Percentiles rank a stretch among this genome's conserved stretches.
Conservation (phyloP, 208 protist species). For the Crithidia thermophila region DNA sequence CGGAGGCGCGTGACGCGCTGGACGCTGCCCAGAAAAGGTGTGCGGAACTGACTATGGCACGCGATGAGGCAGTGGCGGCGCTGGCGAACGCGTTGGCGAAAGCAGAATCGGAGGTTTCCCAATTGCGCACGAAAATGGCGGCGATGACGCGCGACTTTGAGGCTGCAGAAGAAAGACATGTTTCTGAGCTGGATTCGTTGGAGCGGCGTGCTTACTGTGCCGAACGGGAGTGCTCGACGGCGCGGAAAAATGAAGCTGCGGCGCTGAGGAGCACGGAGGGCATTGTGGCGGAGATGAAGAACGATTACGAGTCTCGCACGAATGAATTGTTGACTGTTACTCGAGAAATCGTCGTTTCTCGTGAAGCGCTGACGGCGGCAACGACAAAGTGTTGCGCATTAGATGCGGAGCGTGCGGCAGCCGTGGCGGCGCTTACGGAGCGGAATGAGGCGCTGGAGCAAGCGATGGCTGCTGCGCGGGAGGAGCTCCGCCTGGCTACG, state of each 20-base stretch:
- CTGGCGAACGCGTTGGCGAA: too few relatives aligned
- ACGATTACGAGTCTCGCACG: background rate
- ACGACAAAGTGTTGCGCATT: background rate
- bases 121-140: background rate
- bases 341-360: conserved; percentile 4
- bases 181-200: too few relatives aligned
- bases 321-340: conserved; percentile 1
- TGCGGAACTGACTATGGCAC: background rate
- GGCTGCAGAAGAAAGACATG: too few relatives aligned
- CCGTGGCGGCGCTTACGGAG: background rate
- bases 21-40: background rate
- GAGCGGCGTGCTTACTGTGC: background rate
- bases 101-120: background rate
- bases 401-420: background rate
- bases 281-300: background rate
- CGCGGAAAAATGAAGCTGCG: too few relatives aligned
- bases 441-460: background rate
- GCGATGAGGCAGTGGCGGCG: background rate
- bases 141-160: too few relatives aligned
- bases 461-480: background rate
- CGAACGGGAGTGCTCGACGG: background rate
- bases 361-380: background rate
- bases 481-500: background rate
- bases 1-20: conserved; percentile 6
- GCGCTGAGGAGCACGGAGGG: background rate